These are phyloP conservation scores for Cladophialophora carrionii DNA, from an alignment of 2,329 filamentous ascomycete species.

Conservation along the genomic window DNA sequence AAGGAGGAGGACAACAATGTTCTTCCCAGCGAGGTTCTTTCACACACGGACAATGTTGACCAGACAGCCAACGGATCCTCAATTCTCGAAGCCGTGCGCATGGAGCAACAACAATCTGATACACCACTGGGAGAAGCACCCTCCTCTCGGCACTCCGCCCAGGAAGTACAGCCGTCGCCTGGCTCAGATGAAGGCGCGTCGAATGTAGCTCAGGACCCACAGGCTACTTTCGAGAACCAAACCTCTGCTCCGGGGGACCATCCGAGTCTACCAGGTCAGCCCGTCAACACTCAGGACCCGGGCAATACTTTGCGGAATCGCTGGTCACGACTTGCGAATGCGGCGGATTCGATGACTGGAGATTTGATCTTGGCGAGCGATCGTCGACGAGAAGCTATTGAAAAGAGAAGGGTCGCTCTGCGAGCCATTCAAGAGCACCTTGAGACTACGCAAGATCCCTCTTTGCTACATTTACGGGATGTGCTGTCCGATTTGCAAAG, in stretches of 20 bases:
- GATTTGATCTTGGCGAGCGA: neutral
- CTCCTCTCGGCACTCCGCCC: neutral
- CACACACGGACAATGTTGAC: neutral
- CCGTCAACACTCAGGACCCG: neutral
- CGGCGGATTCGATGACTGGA: neutral
- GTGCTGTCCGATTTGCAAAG: conserved; percentile 5
- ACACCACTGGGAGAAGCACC: neutral
- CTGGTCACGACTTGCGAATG: conserved; percentile 9
- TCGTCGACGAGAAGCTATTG: neutral
- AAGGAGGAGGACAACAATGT: neutral
- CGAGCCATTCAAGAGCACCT: neutral
- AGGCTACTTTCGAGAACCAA: neutral
- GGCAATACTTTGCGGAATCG: conserved; percentile 4
- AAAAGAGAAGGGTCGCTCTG: neutral
- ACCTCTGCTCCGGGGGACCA: neutral
- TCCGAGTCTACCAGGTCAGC: neutral
- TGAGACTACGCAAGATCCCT: neutral
- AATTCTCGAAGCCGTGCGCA: neutral
- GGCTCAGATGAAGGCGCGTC: neutral
- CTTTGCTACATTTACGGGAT: neutral
- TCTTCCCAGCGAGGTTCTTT: neutral
- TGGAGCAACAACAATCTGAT: neutral
- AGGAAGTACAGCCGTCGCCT: neutral
- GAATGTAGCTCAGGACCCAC: neutral
- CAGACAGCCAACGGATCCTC: neutral